Base-by-base conservation (phyloP, 768 basidiomycete genomes). In the Hericium alpestre region DNA sequence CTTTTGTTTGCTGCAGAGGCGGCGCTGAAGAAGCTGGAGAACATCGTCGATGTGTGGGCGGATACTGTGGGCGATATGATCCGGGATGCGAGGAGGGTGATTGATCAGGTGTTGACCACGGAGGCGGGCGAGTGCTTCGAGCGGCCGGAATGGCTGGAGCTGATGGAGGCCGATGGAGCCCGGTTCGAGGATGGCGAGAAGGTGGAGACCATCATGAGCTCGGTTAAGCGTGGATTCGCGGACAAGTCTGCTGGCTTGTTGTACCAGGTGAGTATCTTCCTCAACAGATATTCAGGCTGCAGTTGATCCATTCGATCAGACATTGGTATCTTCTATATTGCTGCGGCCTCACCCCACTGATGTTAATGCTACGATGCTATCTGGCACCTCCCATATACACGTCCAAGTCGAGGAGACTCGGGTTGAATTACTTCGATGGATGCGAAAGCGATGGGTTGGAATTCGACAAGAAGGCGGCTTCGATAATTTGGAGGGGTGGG, bases 391-490 rank as follows among this genome's bases (percentile, higher is more conserved):
- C 0, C 79, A 78, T 38, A 76, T 90, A 20, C 81, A 88, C 8
- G 73, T 79, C 0, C 80, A 82, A 56, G 83, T 94, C 10, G 92
- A 95, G 65, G 78, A 84, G 58, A 77, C 87, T 3, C 79, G 77
- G 1, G 65, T 83, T 57, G 84, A 86, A 41, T 68, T 93, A 32
- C 66, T 90, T 0, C 72, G 74, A 46, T 93, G 89, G 79, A 79
- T 97, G 56, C 80, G 81, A 8, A 82, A 83, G 58, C 79, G 87
- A 4, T 96, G 91, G 92, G 65, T 86, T 48, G 77, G 74, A 12
- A 79, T 93, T 27, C 77, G 86, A 12, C 81, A 86, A 51, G 82
- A 83, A 53, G 80, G 82, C n/a, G 90, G 89, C 0, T 95, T 97
- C 63, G 84, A 87, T 53, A 66, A 71, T 4, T 75, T 98, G n/a